These are phyloP conservation scores for Fraxinus velutina DNA, from an alignment of 305 asterid species.

Conservation along the genomic window DNA sequence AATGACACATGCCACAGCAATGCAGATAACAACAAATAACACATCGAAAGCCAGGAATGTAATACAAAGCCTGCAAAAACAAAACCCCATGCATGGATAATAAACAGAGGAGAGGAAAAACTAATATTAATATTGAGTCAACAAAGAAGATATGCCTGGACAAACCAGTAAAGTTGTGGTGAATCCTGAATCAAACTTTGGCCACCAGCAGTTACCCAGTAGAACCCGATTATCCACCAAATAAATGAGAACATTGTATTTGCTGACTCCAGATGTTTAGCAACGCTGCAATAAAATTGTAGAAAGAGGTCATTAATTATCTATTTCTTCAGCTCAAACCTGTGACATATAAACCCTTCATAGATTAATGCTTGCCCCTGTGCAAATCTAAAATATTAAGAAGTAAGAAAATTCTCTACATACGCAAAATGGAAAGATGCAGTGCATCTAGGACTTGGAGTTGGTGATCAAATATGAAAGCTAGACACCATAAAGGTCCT, in stretches of 20 bases:
- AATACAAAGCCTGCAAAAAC: slow-evolving; percentile 82
- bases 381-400: background rate
- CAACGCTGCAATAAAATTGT: slow-evolving; percentile 47
- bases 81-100: slow-evolving; percentile 11
- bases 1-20: slow-evolving; percentile 85
- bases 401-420: background rate
- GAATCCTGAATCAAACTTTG: slow-evolving; percentile 52
- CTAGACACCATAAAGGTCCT: background rate
- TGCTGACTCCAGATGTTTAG: slow-evolving; percentile 85
- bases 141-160: slow-evolving; percentile 14
- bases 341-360: background rate
- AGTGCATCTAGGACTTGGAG: background rate
- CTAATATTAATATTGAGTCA: slow-evolving; percentile 12
- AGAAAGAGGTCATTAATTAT: slow-evolving; percentile 13
- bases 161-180: slow-evolving; percentile 92
- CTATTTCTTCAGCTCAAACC: slow-evolving; percentile 18
- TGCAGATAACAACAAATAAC: slow-evolving; percentile 90
- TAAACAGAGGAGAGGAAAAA: background rate
- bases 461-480: background rate
- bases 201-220: slow-evolving; percentile 91
- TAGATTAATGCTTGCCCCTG: slow-evolving; percentile 14
- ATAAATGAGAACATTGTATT: slow-evolving; percentile 93
- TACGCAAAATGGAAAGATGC: background rate
- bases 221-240: slow-evolving; percentile 98
- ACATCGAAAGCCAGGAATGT: slow-evolving; percentile 95